Evolutionary conservation across 2,329 filamentous ascomycete species (phyloP).

Genomic region (Epichloe coenophiala): DNA sequence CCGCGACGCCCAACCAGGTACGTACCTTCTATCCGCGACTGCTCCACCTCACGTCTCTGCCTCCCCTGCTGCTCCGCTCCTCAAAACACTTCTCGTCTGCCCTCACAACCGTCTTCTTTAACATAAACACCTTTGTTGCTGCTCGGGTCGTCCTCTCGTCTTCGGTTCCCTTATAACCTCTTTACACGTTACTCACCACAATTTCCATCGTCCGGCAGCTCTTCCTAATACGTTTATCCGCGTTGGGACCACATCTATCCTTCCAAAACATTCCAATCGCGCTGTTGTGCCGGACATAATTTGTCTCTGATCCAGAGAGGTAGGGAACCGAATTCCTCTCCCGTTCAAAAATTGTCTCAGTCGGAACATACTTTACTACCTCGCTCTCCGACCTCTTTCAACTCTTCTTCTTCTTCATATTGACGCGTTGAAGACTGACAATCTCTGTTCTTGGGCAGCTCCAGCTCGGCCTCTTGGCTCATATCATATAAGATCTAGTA

Average conservation of each 20-base stretch:
- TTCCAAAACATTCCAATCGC: constrained; percentile 24
- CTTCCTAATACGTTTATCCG: constrained; percentile 18
- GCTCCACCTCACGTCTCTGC: constrained; percentile 12
- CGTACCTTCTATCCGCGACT: constrained; percentile 10
- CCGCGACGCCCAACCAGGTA: constrained; percentile 4
- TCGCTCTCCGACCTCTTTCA: constrained; percentile 2
- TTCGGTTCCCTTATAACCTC: constrained; percentile 9
- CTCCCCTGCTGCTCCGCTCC: constrained; percentile 20
- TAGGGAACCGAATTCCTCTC: constrained; percentile 18
- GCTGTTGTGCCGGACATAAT: constrained; percentile 19
- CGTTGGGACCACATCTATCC: constrained; percentile 14
- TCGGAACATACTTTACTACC: constrained; percentile 8
- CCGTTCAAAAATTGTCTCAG: constrained; percentile 18
- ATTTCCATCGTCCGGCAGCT: constrained; percentile 11
- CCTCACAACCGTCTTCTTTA: constrained; percentile 18
- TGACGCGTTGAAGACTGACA: constrained; percentile 10
- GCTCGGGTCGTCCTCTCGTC: constrained; percentile 12
- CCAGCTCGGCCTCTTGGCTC: constrained; percentile 8
- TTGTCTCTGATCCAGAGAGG: constrained; percentile 22
- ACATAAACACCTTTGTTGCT: constrained; percentile 22
- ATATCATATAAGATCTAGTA: constrained; percentile 8
- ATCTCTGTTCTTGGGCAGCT: constrained; percentile 1
- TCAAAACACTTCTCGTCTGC: constrained; percentile 24
- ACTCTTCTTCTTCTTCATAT: constrained; percentile 4
- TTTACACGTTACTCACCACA: constrained; percentile 11